Percentiles rank a stretch among this genome's conserved stretches.
phyloP scores from a whole-genome alignment of 306 rosid genomes.

The Alnus rubra region DNA sequence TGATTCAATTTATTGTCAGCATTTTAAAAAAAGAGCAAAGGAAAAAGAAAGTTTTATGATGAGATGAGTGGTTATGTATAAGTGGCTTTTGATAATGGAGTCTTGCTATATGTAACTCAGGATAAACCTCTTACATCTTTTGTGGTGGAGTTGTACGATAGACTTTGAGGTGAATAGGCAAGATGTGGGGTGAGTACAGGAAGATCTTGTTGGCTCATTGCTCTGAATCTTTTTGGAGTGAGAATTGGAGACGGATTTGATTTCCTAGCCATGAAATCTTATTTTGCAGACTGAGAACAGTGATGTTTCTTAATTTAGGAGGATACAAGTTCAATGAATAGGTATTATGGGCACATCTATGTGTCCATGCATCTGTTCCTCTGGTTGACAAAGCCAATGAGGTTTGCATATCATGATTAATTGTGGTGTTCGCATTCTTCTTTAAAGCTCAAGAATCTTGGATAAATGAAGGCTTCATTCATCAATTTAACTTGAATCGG shows the following conservation, averaged over 20 bases:
- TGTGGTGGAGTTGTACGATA: neutral
- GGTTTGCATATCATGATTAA: neutral
- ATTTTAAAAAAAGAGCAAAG: too few relatives aligned
- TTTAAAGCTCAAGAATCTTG: neutral
- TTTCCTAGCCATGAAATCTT: neutral
- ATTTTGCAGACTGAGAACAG: neutral
- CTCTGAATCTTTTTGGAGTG: neutral
- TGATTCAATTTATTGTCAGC: too few relatives aligned
- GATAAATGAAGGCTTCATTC: neutral
- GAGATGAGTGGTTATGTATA: neutral
- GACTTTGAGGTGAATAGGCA: neutral
- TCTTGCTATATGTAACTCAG: neutral
- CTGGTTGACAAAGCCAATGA: neutral
- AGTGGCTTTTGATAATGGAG: neutral
- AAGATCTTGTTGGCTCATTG: neutral
- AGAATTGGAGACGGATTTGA: neutral
- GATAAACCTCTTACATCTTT: neutral
- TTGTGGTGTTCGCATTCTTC: neutral
- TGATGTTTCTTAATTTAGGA: neutral
- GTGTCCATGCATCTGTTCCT: neutral
- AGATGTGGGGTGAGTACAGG: neutral
- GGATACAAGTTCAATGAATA: neutral
- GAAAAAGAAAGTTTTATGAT: too few relatives aligned
- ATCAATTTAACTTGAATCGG: conserved; percentile 18
- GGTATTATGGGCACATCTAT: neutral